Conservation (phyloP, 768 basidiomycete genomes). For the Mycena maculata region DNA sequence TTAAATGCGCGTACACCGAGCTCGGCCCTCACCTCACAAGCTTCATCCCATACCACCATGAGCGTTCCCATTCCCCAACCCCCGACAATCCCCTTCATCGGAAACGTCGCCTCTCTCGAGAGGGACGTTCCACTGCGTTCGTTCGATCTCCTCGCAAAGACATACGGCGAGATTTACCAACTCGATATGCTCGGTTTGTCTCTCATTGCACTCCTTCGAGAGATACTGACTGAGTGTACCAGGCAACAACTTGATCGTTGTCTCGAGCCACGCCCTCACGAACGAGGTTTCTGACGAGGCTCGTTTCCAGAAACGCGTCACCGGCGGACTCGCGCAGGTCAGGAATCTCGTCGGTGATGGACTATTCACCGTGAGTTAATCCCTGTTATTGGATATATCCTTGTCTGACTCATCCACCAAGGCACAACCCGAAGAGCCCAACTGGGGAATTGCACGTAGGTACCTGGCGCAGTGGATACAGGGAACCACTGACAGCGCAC, state of each 20-base stretch:
- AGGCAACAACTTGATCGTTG: slow-evolving; percentile 39
- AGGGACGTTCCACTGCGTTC: slow-evolving; percentile 50
- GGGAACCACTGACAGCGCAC: neutral
- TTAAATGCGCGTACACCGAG: no score
- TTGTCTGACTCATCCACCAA: slow-evolving; percentile 9
- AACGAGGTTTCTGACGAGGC: slow-evolving; percentile 58
- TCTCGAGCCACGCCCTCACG: slow-evolving; percentile 50
- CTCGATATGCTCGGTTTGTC: slow-evolving; percentile 50
- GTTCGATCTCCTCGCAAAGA: slow-evolving; percentile 49
- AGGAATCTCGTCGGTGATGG: slow-evolving; percentile 55
- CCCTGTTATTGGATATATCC: neutral
- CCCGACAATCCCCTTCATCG: slow-evolving; percentile 54
- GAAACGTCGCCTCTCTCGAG: slow-evolving; percentile 51
- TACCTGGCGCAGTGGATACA: neutral
- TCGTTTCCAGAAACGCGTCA: slow-evolving; percentile 53
- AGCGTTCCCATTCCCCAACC: slow-evolving; percentile 55
- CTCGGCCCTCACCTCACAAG: no score
- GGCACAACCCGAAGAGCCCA: slow-evolving; percentile 55
- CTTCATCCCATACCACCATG: slow-evolving; percentile 30
- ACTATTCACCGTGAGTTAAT: slow-evolving; percentile 50
- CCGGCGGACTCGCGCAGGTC: slow-evolving; percentile 47
- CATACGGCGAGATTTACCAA: slow-evolving; percentile 56
- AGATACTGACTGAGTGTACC: neutral
- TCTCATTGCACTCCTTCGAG: neutral
- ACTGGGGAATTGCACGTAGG: slow-evolving; percentile 61